Base-by-base conservation (phyloP, 805 yeast species). In the Candida vartiovaarae region DNA sequence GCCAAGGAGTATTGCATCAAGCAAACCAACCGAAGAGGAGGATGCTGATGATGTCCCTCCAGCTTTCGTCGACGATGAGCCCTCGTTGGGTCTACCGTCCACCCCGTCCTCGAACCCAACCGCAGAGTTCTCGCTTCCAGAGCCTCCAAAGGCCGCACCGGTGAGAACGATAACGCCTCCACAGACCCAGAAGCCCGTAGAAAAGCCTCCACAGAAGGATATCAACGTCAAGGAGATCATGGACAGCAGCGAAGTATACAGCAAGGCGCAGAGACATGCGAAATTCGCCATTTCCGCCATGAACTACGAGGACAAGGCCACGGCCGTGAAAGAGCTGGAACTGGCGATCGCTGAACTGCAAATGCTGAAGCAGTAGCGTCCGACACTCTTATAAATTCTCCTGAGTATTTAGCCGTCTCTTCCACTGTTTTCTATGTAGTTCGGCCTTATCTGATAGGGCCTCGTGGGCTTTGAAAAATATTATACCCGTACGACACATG, bases 251-350 rank as follows among this genome's bases (percentile, higher is more conserved):
- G 84, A 76, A 42, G 65, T 71, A 38, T 78, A 83, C 23, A 57
- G 76, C 8, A 68, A 72, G 52, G 77, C 82, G 1, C 91, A 84
- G 55, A 82, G 78, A 52, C 74, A 72, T 47, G 84, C 90, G 30
- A 82, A 78, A 57, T 84, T 80, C 59, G 91, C 89, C 2, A 78
- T 83, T 6, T 80, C 88, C 44, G 93, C 95, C 0, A 67, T 84
- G 57, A 83, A 83, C 56, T 84, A 83, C 58, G 91, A 84, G 48
- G 95, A 84, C 53, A 63, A 76, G 32, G 71, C 60, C 3, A 84
- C 91, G 0, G 91, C 91, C 3, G 76, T 78, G 36, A 66, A 65
- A 32, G 87, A 84, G 56, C 62, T 84, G 38, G 60, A 63, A 15
- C 58, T 67, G 26, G 88, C 88, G 0, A 59, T 83, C 35, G 71